Evolutionary conservation across 768 basidiomycete genomes (phyloP), one percentile per base, ranked within the genome.

Genomic region (Russula lepida): DNA sequence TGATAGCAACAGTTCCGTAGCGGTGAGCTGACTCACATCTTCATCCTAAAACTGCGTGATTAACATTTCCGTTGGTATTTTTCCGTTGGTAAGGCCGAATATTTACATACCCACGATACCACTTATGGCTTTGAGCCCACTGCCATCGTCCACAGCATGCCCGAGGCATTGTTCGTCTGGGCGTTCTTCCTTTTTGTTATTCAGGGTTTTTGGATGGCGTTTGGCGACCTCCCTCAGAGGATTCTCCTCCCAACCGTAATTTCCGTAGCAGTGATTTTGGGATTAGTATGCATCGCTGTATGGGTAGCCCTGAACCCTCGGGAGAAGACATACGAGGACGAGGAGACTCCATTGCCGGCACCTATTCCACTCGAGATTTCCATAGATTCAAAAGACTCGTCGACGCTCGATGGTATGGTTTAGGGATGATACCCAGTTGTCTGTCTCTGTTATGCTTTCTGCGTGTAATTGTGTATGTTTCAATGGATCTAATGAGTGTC

Each of bases 111-210:
- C 37, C 56, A 32, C 28, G 33, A 63, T 13, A 63, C 52, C 0
- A 30, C 8, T 37, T 35, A 58, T n/a, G 56, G 62, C 25, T 63
- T 58, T 47, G 44, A 58, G 12, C 52, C 62, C 1, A 63, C 32
- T 49, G 62, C 62, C 2, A 49, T 63, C 15, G 62, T 58, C 27
- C 62, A 63, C 46, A 63, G 56, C 15, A 11, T 63, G 0, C 62
- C 62, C 1, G 23, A 35, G 7, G 62, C 30, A 19, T 41, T 12
- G 7, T 63, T 63, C 25, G 11, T 58, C 8, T 63, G 47, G 51
- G 56, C 61, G 1, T 33, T 13, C 28, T 15, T 63, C 4, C 47
- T 63, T 17, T 63, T 63, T 15, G 11, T 25, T 1, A 37, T 63
- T 1, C 56, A 63, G 56, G 62, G 62, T 58, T 63, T 63, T 58